A percentile compares a stretch with the other conserved stretches of the same genome.
phyloP scores from a whole-genome alignment of 768 basidiomycete species.

The Calocybe gangraenosa region DNA sequence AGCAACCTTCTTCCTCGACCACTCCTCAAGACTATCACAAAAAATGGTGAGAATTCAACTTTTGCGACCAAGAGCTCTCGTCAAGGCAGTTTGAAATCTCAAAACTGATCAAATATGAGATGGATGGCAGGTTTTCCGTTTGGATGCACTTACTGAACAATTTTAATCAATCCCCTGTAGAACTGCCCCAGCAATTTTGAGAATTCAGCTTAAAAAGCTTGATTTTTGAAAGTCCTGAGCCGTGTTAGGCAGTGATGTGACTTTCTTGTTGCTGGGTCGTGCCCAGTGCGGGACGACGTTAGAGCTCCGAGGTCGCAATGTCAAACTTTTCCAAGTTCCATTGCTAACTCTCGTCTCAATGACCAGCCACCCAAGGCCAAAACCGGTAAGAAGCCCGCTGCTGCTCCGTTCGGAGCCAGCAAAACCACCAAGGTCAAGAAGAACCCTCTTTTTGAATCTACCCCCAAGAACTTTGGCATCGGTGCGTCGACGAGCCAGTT shows the following conservation, averaged over 20 bases:
- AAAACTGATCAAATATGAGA: conserved; percentile 23
- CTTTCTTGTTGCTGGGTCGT: conserved; percentile 33
- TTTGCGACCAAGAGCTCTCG: conserved; percentile 35
- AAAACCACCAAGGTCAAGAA: conserved; percentile 75
- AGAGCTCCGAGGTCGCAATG: conserved; percentile 54
- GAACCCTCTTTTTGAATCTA: conserved; percentile 94
- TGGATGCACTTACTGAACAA: conserved; percentile 29
- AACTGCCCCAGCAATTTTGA: conserved; percentile 22
- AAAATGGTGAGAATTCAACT: conserved; percentile 50
- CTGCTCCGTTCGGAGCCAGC: conserved; percentile 77
- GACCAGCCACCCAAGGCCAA: conserved; percentile 85
- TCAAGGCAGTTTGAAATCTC: conserved; percentile 32
- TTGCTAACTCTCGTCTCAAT: conserved; percentile 77
- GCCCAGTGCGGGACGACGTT: conserved; percentile 33
- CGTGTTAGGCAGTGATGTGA: conserved; percentile 33
- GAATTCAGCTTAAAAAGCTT: conserved; percentile 14
- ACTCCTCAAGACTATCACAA: conserved; percentile 36
- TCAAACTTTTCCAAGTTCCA: conserved; percentile 22
- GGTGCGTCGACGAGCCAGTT: conserved; percentile 50
- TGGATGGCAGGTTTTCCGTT: conserved; percentile 48
- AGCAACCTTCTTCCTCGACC: conserved; percentile 3
- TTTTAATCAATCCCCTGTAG: conserved; percentile 10
- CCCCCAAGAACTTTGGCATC: conserved; percentile 91
- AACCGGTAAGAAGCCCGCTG: conserved; percentile 80
- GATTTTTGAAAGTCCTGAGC: conserved; percentile 32